Evolutionary conservation across 164 flowering plant species (phyloP).

Genomic region (Buxus sempervirens): DNA sequence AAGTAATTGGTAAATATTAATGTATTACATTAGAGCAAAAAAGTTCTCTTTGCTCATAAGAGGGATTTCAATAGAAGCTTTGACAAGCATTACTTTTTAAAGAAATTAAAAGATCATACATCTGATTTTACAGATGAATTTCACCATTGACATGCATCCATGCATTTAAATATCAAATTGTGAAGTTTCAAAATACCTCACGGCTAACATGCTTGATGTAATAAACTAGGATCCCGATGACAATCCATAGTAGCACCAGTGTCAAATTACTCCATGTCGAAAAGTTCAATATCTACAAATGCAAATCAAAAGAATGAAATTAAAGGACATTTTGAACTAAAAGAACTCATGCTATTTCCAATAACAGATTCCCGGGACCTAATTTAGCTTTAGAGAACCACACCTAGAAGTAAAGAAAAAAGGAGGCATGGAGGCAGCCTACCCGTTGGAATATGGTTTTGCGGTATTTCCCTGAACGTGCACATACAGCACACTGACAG

Average conservation of each 20-base stretch:
- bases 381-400: not conserved
- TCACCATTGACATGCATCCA: not conserved
- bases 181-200: constrained; percentile 49
- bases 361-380: not conserved
- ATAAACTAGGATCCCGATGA: constrained; percentile 69
- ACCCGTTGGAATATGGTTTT: constrained; percentile 77
- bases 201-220: constrained; percentile 70
- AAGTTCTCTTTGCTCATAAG: not conserved
- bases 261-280: constrained; percentile 85
- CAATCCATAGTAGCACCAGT: constrained; percentile 75
- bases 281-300: constrained; percentile 73
- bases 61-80: not conserved
- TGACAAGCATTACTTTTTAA: not conserved
- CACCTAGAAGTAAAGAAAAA: not conserved
- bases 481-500: constrained; percentile 76
- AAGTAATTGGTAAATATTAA: no score
- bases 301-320: constrained; percentile 2
- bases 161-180: not conserved
- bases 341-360: not conserved
- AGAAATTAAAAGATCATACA: not conserved
- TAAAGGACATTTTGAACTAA: not conserved
- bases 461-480: constrained; percentile 76
- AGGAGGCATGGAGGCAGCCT: constrained; percentile 2
- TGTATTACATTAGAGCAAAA: not conserved
- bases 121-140: not conserved